Evolutionary conservation across 352 stramenopile genomes (phyloP), one percentile per base, ranked within the genome.

Genomic region (Globisporangium emineosum): DNA sequence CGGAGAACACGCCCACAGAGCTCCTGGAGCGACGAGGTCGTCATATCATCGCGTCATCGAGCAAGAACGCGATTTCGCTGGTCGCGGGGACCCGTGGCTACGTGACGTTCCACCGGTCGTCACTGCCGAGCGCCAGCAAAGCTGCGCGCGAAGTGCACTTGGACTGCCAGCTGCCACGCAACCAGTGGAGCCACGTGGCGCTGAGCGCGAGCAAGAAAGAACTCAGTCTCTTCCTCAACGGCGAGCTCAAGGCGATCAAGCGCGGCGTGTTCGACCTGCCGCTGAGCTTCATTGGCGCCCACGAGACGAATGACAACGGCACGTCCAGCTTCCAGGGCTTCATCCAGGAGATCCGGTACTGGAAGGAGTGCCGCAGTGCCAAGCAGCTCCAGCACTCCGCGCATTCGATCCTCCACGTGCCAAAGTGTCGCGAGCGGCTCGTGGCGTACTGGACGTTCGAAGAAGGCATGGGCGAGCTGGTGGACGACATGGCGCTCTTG

Each of bases 371-470:
- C 23, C 70, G 81, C 0, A 77, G 67, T 0, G 7, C 67, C 12
- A 62, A 81, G 30, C 72, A 84, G 43, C 63, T 93, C 8, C 64
- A 69, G 19, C 63, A 72, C 30, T 64, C 66, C 30, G 69, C 75
- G 15, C 40, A 64, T 5, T 62, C 64, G 1, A 82, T 90, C 58
- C 66, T 91, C 10, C 61, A 76, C 12, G 74, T 89, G 1, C 65
- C 67, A 5, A 72, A 70, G 49, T 76, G 69, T 35, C 68, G 68
- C 21, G 65, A 64, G 27, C 25, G 15, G n/a, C 66, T 93, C 9
- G 12, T 73, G 2, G 80, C 69, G 35, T 93, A 93, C 65, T 93
- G 81, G 78, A 91, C 82, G 29, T 73, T 93, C n/a, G 84, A 93
- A 47, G 84, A 93, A 72, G 82, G 75, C 19, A 73, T 81, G 61